Conservation (phyloP, 257 asterid species). For the Solanum virginianum region DNA sequence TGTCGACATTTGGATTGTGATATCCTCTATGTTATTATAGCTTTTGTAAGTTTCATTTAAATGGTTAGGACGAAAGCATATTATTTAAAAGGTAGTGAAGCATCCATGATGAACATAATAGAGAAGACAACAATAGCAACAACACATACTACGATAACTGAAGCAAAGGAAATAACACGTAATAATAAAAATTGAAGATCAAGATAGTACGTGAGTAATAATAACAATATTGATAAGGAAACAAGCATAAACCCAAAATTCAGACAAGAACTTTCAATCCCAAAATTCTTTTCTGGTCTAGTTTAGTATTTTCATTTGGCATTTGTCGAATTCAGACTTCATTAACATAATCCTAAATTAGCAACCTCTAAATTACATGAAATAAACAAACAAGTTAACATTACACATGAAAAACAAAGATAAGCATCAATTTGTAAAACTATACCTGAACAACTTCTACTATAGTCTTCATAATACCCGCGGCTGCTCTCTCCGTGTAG, state of each 20-base stretch:
- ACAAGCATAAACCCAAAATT: neutral
- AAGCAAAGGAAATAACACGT: too few relatives aligned
- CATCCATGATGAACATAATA: too few relatives aligned
- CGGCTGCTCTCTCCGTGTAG: constrained; percentile 69
- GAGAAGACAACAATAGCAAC: too few relatives aligned
- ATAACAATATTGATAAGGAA: neutral
- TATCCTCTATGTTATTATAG: neutral
- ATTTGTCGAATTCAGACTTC: neutral
- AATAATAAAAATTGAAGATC: too few relatives aligned
- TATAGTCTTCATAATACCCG: constrained; percentile 47
- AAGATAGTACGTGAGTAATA: too few relatives aligned
- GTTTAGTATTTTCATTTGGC: neutral
- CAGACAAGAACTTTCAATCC: neutral
- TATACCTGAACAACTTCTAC: constrained; percentile 65
- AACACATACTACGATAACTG: too few relatives aligned
- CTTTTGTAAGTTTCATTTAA: neutral
- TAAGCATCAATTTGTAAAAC: neutral
- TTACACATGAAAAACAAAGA: neutral
- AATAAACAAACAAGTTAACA: neutral
- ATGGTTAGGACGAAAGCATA: neutral
- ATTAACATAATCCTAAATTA: neutral
- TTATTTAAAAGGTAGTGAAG: too few relatives aligned
- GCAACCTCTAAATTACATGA: neutral
- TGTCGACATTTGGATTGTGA: neutral
- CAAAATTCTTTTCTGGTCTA: neutral